Base-by-base conservation (phyloP, 129 eudicot species). In the Chrysanthemum makinoi region DNA sequence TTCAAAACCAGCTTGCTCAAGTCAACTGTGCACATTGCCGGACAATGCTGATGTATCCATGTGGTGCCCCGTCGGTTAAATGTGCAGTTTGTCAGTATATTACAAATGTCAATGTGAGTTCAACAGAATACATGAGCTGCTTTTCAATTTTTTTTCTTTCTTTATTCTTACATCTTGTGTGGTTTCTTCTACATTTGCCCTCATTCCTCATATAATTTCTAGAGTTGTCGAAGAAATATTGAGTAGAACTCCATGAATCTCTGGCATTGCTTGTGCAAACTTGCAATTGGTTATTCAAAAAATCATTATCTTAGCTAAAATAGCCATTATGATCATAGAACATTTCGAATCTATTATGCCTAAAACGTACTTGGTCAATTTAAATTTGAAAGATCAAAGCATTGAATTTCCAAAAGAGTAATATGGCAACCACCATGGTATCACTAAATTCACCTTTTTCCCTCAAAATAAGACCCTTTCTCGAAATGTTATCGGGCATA, bases 41-140 rank as follows among this genome's bases (percentile, higher is more conserved):
- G 64, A 86, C 85, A 10, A 74, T 77, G 70, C 76, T 89, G 70
- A 89, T 89, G 96, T 89, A 89, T 80, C 96, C 93, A 39, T 83
- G 70, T 71, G 96, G 96, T 63, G 90, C 96, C 18, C 90, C 90
- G 1, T 89, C 96, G 0, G 96, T 89, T 57, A 89, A 84, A 79
- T 89, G 96, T 66, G 93, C 93, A 26, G 75, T 89, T 74, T 89
- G 96, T 80, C 90, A 89, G 66, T 84, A 70, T 62, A 81, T 89
- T 80, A 86, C 96, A 17, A 86, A 86, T 69, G 90, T 89, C 65
- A 87, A 81, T 70, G 93, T 86, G 79, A 86, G 90, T 84, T 58
- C 51, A 9, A 24, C 8, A 46, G 2, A 17, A 28, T 72, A 49
- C 62, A 17, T 26, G 14, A 72, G 28, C 13, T 28, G 10, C 24